Conservation (phyloP, 306 rosid genomes). For the Astragalus glycyphyllos region DNA sequence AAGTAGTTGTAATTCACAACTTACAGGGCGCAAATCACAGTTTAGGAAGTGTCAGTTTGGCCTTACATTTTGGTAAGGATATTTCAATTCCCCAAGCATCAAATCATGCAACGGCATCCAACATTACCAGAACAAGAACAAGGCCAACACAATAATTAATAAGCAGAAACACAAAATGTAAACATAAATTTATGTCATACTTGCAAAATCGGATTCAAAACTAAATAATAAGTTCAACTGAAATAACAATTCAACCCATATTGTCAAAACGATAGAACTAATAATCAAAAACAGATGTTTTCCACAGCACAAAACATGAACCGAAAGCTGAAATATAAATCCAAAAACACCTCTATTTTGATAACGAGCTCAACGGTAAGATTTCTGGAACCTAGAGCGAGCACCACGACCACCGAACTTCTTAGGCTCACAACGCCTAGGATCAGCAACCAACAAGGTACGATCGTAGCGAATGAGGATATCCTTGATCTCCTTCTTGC, state of each 20-base stretch:
- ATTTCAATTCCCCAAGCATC: not conserved
- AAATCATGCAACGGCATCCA: not conserved
- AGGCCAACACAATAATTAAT: not conserved
- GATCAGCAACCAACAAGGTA: slow-evolving; percentile 82
- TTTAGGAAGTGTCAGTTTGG: too few relatives aligned
- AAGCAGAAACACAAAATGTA: not conserved
- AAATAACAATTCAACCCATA: slow-evolving; percentile 9
- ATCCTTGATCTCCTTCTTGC: slow-evolving; percentile 91
- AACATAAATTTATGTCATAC: not conserved
- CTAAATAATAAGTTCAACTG: slow-evolving; percentile 11
- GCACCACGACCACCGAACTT: slow-evolving; percentile 97
- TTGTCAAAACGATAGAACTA: slow-evolving; percentile 19
- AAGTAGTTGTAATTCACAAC: not conserved
- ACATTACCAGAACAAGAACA: not conserved
- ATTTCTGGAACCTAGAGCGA: slow-evolving; percentile 88
- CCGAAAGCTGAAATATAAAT: slow-evolving; percentile 32
- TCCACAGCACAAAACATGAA: slow-evolving; percentile 57
- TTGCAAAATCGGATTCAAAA: not conserved
- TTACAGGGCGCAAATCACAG: too few relatives aligned
- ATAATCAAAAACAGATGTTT: slow-evolving; percentile 11
- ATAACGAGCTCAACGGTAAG: slow-evolving; percentile 64
- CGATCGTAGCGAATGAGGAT: slow-evolving; percentile 74
- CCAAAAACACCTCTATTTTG: slow-evolving; percentile 20
- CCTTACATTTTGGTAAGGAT: not conserved
- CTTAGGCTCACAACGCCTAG: slow-evolving; percentile 91